Conservation (phyloP, 2,329 filamentous ascomycete species). For the Nakataea oryzae region DNA sequence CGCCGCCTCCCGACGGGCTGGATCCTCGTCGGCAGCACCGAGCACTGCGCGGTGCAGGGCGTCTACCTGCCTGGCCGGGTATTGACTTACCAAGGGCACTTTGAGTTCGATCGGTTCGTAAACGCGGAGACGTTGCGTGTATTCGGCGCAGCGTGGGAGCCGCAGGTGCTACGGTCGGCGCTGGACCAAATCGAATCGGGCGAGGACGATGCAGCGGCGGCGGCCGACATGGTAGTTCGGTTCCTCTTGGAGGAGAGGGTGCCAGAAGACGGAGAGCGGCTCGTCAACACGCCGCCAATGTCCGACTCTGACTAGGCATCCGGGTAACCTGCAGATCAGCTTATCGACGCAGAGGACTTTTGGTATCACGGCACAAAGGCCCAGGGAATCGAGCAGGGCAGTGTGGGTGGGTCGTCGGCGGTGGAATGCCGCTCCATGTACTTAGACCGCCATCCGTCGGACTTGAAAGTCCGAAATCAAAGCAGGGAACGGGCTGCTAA, state of each 20-base stretch:
- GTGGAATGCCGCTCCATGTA: background rate
- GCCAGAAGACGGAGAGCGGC: background rate
- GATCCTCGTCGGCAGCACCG: slow-evolving; percentile 12
- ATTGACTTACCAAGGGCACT: slow-evolving; percentile 30
- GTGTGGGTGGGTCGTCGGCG: background rate
- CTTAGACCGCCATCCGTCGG: background rate
- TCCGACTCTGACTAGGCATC: background rate
- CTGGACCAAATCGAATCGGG: slow-evolving; percentile 10
- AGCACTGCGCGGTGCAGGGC: slow-evolving; percentile 25
- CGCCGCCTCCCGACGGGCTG: slow-evolving; percentile 7
- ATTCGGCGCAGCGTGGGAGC: slow-evolving; percentile 14
- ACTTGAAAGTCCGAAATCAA: background rate
- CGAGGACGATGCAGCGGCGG: slow-evolving; percentile 18
- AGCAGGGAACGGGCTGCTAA: background rate
- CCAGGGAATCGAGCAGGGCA: too few species aligned
- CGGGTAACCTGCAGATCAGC: background rate
- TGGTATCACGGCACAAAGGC: too few species aligned
- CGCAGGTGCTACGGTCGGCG: slow-evolving; percentile 14
- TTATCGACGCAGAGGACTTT: too few species aligned
- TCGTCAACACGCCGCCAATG: background rate
- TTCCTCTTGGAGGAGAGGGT: slow-evolving; percentile 16
- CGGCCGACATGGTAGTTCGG: slow-evolving; percentile 18
- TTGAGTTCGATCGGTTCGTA: slow-evolving; percentile 30
- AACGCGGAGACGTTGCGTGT: slow-evolving; percentile 24
- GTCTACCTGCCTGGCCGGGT: slow-evolving; percentile 24